phyloP scores from a whole-genome alignment of 2,329 filamentous ascomycete species.

The Ophiostoma sp. region DNA sequence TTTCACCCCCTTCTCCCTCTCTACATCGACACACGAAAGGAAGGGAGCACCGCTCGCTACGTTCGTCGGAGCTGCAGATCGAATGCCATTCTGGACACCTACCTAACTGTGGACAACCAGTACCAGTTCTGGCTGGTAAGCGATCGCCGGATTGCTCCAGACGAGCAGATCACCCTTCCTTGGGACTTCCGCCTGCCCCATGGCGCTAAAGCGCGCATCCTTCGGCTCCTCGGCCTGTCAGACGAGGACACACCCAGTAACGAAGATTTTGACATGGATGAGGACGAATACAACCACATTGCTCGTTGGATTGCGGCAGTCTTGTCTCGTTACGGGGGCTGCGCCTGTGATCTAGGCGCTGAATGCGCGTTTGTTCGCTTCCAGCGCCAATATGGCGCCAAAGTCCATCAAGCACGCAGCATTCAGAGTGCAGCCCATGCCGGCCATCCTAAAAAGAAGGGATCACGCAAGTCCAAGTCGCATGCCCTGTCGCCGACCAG shows the following conservation, averaged over 20 bases:
- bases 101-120: slow-evolving; percentile 69
- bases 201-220: slow-evolving; percentile 48
- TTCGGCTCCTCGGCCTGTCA: slow-evolving; percentile 55
- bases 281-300: slow-evolving; percentile 56
- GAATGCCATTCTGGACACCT: slow-evolving; percentile 82
- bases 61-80: slow-evolving; percentile 88
- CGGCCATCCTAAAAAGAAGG: slow-evolving; percentile 43
- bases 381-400: slow-evolving; percentile 47
- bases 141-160: slow-evolving; percentile 63
- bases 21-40: slow-evolving; percentile 84
- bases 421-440: slow-evolving; percentile 38
- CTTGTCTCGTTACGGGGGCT: slow-evolving; percentile 72
- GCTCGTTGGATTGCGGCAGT: slow-evolving; percentile 63
- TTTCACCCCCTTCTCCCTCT: slow-evolving; percentile 85
- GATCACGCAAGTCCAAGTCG: slow-evolving; percentile 48
- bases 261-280: slow-evolving; percentile 51
- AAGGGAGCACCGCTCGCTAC: slow-evolving; percentile 81
- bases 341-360: slow-evolving; percentile 62
- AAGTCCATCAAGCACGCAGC: slow-evolving; percentile 29
- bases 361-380: slow-evolving; percentile 62
- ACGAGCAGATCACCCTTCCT: slow-evolving; percentile 58
- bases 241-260: slow-evolving; percentile 52
- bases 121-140: slow-evolving; percentile 94
- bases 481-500: slow-evolving; percentile 57
- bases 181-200: slow-evolving; percentile 64